A percentile compares a stretch with the other conserved stretches of the same genome.
These are phyloP conservation scores for Tubosaeta sp. DNA, from an alignment of 768 basidiomycete species.

Conservation along the genomic window DNA sequence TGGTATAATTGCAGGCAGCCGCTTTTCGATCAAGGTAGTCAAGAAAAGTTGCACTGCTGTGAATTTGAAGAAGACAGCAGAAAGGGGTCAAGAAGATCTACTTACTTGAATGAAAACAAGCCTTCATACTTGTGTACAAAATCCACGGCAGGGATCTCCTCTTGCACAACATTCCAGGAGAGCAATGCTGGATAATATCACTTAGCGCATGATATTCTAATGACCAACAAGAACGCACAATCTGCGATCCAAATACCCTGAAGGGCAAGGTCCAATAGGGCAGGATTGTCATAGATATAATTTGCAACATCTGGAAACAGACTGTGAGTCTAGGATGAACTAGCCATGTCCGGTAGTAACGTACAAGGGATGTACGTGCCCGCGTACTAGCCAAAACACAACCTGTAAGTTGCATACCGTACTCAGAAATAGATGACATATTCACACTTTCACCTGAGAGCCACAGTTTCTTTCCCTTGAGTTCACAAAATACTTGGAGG, in stretches of 20 bases:
- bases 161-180: slow-evolving; percentile 61
- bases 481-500: slow-evolving; percentile 65
- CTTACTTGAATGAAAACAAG: slow-evolving; percentile 72
- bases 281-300: slow-evolving; percentile 61
- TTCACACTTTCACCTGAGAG: slow-evolving; percentile 73
- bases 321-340: background rate
- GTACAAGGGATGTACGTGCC: slow-evolving; percentile 63
- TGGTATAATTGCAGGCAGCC: slow-evolving; percentile 54
- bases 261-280: slow-evolving; percentile 49
- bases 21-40: slow-evolving; percentile 51
- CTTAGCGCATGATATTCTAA: background rate
- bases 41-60: slow-evolving; percentile 57
- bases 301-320: slow-evolving; percentile 60
- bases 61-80: background rate
- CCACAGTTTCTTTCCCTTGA: slow-evolving; percentile 70
- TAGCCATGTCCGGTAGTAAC: slow-evolving; percentile 12
- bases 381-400: slow-evolving; percentile 48
- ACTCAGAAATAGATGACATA: background rate
- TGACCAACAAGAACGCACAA: slow-evolving; percentile 41
- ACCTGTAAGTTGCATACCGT: background rate
- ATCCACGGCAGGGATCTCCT: slow-evolving; percentile 65
- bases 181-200: slow-evolving; percentile 40
- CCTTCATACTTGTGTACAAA: slow-evolving; percentile 71
- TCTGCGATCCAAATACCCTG: slow-evolving; percentile 73
- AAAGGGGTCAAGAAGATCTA: background rate